These are phyloP conservation scores for Eucalyptus marginata DNA, from an alignment of 345 rosid genomes.

Conservation along the genomic window DNA sequence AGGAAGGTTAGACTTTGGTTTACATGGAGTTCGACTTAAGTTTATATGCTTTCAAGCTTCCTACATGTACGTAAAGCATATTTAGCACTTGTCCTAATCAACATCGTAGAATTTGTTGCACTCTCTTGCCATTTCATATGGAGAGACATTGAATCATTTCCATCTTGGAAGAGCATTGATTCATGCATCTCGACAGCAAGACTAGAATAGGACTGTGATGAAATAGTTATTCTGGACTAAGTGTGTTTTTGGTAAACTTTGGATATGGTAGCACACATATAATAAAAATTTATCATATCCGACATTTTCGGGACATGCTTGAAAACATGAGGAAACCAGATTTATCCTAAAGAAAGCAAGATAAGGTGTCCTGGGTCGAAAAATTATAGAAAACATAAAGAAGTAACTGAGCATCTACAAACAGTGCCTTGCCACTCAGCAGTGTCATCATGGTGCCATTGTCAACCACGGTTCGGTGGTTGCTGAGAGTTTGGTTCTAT, in stretches of 20 bases:
- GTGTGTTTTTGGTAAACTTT: background rate
- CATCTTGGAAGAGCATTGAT: background rate
- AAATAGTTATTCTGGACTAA: background rate
- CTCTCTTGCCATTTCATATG: background rate
- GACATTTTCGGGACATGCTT: fast-evolving
- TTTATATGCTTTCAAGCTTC: background rate
- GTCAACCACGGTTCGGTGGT: background rate
- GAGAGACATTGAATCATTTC: background rate
- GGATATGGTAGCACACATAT: background rate
- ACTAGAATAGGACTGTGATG: background rate
- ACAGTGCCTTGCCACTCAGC: background rate
- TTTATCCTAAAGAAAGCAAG: background rate
- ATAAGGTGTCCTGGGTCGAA: background rate
- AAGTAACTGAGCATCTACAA: background rate
- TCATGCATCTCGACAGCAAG: background rate
- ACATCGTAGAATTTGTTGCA: background rate
- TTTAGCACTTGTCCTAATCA: background rate
- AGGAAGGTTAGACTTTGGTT: background rate
- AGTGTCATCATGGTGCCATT: background rate
- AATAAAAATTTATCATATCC: background rate
- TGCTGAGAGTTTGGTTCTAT: background rate
- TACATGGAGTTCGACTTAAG: background rate
- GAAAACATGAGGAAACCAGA: fast-evolving
- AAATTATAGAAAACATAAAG: background rate
- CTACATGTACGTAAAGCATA: background rate